Conservation (phyloP, 2,329 filamentous ascomycete genomes). For the Neonectria punicea region DNA sequence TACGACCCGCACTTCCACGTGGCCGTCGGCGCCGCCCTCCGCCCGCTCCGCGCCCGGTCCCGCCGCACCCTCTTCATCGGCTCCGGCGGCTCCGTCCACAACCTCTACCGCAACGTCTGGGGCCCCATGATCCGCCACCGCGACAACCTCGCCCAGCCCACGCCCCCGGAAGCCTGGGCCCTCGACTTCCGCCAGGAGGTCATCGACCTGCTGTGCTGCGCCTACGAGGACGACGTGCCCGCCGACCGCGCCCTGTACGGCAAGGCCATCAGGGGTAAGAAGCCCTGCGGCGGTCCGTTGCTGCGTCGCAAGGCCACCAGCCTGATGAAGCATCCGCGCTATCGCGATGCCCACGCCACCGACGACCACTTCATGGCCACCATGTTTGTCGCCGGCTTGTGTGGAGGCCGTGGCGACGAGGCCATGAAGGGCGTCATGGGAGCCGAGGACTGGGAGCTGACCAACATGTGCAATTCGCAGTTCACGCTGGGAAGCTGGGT, state of each 20-base stretch:
- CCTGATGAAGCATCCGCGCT: constrained; percentile 75
- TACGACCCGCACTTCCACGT: constrained; percentile 42
- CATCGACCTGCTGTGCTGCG: constrained; percentile 63
- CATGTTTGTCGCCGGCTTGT: constrained; percentile 68
- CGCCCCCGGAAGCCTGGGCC: constrained; percentile 55
- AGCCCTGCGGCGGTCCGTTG: constrained; percentile 19
- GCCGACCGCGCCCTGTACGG: constrained; percentile 15
- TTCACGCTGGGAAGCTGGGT: constrained; percentile 60
- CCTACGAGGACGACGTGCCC: constrained; percentile 46
- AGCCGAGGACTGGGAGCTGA: constrained; percentile 74
- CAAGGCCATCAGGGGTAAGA: constrained; percentile 16
- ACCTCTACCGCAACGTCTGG: constrained; percentile 76
- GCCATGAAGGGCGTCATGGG: constrained; percentile 55
- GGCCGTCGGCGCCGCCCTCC: constrained; percentile 31
- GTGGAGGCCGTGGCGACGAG: constrained; percentile 53
- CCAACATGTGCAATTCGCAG: constrained; percentile 72
- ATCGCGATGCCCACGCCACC: constrained; percentile 73
- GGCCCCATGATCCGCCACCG: constrained; percentile 69
- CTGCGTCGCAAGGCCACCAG: constrained; percentile 44
- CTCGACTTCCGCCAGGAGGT: constrained; percentile 74
- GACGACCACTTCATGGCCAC: constrained; percentile 77
- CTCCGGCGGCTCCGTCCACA: constrained; percentile 73
- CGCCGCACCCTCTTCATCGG: constrained; percentile 63
- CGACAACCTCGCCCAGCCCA: constrained; percentile 27
- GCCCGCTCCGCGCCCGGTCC: constrained; percentile 19